Percentiles rank a stretch among this genome's conserved stretches.
Conservation (phyloP, 1,139 yeast species). For the Lodderomyces margitis region DNA sequence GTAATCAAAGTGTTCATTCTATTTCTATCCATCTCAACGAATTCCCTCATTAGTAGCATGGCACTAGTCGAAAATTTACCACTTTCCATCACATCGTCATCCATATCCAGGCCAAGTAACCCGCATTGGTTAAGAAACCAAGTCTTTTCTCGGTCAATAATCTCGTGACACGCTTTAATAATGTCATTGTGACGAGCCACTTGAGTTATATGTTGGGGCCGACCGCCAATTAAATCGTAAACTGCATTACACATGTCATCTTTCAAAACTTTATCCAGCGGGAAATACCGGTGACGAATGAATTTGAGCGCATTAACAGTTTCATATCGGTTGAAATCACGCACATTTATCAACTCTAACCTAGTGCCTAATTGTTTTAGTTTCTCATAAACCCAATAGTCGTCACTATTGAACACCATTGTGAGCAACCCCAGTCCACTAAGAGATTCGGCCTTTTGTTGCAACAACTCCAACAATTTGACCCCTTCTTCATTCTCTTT, state of each 20-base stretch:
- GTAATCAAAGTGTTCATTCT: constrained; percentile 31
- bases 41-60: constrained; percentile 69
- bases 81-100: constrained; percentile 84
- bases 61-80: constrained; percentile 80
- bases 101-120: constrained; percentile 73
- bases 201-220: constrained; percentile 78
- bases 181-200: constrained; percentile 68
- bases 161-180: constrained; percentile 61
- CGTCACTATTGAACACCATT: constrained; percentile 76
- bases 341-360: constrained; percentile 67
- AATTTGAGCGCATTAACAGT: constrained; percentile 56
- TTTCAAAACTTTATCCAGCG: constrained; percentile 31
- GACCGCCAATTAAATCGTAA: constrained; percentile 75
- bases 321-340: constrained; percentile 60
- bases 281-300: constrained; percentile 48
- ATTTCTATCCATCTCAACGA: constrained; percentile 64
- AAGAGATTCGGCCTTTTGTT: constrained; percentile 78
- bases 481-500: constrained; percentile 71
- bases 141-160: constrained; percentile 77
- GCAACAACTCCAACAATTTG: constrained; percentile 70
- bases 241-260: constrained; percentile 50
- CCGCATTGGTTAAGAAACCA: constrained; percentile 88
- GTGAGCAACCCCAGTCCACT: constrained; percentile 78
- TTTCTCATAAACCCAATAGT: constrained; percentile 84
- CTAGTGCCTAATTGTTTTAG: constrained; percentile 72